Evolutionary conservation across 768 basidiomycete genomes (phyloP), one percentile per base, ranked within the genome.

Genomic region (Suillus americanus): DNA sequence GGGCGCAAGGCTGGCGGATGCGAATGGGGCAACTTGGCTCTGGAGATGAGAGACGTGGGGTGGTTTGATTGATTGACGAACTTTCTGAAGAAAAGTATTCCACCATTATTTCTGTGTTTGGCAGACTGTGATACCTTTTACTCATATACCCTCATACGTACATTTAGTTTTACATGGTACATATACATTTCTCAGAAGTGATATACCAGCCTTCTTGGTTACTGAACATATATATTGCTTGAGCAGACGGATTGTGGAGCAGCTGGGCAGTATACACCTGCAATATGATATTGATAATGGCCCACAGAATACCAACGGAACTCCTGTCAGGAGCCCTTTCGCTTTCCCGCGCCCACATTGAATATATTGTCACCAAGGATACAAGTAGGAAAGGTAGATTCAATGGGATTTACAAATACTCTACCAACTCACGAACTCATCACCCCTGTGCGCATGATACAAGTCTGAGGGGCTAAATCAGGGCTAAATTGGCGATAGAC

Each of bases 1-100:
- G 91, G 92, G 43, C 82, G 92, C 40, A 92, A 90, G 73, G 89
- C 87, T 10, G 80, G 88, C 55, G 78, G 83, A 60, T 77, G 80
- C 56, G 81, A 80, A 38, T 92, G 91, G 88, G 81, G 82, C 41
- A 90, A 89, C 6, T 78, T 94, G 5, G 88, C 85, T 0, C 83
- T 86, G 13, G 92, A 93, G 73, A 91, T 94, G 89, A 75, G 79
- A 4, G 79, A 80, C 62, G 88, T 88, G 2, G 90, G 91, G 1
- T 94, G 92, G 92, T 89, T 92, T 69, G 85, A 90, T 23, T 75
- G 62, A 73, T 40, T 9, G 33, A 59, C 18, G 18, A 18, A 38
- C 37, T 57, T 5, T 13, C 7, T 56, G 20, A 54, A 18, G 10
- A 53, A 56, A 56, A 56, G 55, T 37, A 56, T 56, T 56, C n/a